Conservation (phyloP, 2,329 filamentous ascomycete genomes). For the Helminthosporium solani region DNA sequence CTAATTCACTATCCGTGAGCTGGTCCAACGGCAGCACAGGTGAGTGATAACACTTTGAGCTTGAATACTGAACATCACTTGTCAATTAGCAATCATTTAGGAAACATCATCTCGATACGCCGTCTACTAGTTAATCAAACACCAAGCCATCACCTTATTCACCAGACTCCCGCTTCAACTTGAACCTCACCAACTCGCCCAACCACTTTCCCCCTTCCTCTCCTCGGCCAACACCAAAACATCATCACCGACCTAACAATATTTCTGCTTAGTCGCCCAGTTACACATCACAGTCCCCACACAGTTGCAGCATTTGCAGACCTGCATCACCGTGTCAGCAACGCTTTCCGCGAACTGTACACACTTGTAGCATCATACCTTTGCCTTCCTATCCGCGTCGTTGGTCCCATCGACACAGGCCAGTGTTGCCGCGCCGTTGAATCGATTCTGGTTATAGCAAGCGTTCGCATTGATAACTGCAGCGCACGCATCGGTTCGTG, state of each 20-base stretch:
- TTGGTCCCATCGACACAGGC: constrained; percentile 30
- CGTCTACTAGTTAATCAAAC: too few relatives aligned
- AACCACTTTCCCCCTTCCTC: too few relatives aligned
- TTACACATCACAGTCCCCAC: constrained; percentile 33
- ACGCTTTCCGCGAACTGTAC: neutral
- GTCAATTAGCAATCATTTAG: too few relatives aligned
- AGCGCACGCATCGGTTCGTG: constrained; percentile 29
- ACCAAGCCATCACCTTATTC: too few relatives aligned
- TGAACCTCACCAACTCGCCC: too few relatives aligned
- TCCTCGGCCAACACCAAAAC: neutral
- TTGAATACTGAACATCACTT: too few relatives aligned
- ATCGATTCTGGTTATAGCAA: constrained; percentile 34
- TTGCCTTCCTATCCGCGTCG: constrained; percentile 21
- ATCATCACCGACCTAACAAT: constrained; percentile 7
- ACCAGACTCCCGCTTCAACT: too few relatives aligned
- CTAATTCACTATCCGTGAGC: too few relatives aligned
- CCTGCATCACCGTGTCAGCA: constrained; percentile 14
- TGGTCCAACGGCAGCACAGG: too few relatives aligned
- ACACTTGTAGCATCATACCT: constrained; percentile 14
- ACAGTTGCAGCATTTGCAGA: constrained; percentile 35
- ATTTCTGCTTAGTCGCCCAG: constrained; percentile 26
- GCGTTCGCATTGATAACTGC: constrained; percentile 35
- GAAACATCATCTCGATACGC: too few relatives aligned
- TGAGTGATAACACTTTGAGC: too few relatives aligned
- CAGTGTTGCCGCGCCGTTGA: constrained; percentile 21